phyloP scores from a whole-genome alignment of 1,139 yeast genomes.

The Pichia sp. region DNA sequence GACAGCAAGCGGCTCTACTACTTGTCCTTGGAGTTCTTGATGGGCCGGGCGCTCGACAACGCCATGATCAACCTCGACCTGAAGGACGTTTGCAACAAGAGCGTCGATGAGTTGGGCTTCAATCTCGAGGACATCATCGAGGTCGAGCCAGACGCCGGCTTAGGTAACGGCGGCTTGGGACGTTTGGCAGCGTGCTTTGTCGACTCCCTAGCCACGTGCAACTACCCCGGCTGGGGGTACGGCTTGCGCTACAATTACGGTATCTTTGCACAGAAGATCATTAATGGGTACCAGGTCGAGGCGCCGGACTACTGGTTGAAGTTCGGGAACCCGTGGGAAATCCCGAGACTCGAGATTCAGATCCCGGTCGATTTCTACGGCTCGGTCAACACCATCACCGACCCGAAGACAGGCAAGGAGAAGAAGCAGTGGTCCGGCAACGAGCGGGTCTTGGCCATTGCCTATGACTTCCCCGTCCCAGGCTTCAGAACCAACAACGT shows the following conservation, averaged over 20 bases:
- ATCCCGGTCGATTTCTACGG: slow-evolving; percentile 94
- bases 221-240: slow-evolving; percentile 96
- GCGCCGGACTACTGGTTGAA: slow-evolving; percentile 92
- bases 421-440: slow-evolving; percentile 80
- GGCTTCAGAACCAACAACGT: slow-evolving; percentile 83
- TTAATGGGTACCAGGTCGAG: slow-evolving; percentile 94
- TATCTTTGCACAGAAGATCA: slow-evolving; percentile 83
- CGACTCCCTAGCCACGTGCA: slow-evolving; percentile 80
- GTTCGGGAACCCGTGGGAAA: slow-evolving; percentile 89
- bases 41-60: slow-evolving; percentile 95
- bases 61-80: slow-evolving; percentile 76
- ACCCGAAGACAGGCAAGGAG: slow-evolving; percentile 44
- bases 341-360: slow-evolving; percentile 79
- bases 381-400: slow-evolving; percentile 50
- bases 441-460: slow-evolving; percentile 82
- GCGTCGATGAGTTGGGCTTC: slow-evolving; percentile 78
- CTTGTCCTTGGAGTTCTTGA: slow-evolving; percentile 79
- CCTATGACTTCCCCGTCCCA: slow-evolving; percentile 93
- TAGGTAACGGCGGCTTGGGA: slow-evolving; percentile 95
- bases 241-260: slow-evolving; percentile 93
- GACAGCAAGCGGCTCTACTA: slow-evolving; percentile 88
- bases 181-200: slow-evolving; percentile 92
- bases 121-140: slow-evolving; percentile 79
- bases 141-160: slow-evolving; percentile 89
- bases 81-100: slow-evolving; percentile 39